Conservation (phyloP, 805 yeast species). For the Zygosaccharomyces kombuchaensis region DNA sequence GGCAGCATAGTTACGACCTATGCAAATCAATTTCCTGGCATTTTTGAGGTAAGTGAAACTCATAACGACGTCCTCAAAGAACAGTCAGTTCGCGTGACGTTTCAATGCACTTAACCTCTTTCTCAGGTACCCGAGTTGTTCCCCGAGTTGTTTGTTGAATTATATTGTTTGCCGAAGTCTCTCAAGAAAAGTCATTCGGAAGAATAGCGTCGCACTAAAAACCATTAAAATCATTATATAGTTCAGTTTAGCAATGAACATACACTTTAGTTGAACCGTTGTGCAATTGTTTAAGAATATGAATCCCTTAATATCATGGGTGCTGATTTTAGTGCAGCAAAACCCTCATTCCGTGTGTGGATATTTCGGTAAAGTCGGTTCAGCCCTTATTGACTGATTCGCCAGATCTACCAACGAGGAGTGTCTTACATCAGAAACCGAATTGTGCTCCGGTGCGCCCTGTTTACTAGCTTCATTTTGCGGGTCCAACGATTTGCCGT, state of each 20-base stretch:
- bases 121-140: background rate
- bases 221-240: background rate
- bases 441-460: slow-evolving; percentile 2
- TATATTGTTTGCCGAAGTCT: background rate
- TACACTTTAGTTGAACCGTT: background rate
- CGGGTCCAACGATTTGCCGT: slow-evolving; percentile 14
- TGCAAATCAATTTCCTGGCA: slow-evolving; percentile 82
- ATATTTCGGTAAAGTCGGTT: slow-evolving; percentile 8
- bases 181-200: background rate
- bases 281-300: background rate
- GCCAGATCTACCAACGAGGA: slow-evolving; percentile 13
- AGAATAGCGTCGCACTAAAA: background rate
- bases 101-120: background rate
- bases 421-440: slow-evolving; percentile 10
- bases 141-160: background rate
- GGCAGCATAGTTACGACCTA: slow-evolving; percentile 96
- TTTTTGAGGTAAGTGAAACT: slow-evolving; percentile 50
- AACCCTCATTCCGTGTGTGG: slow-evolving; percentile 10
- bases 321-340: background rate
- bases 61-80: slow-evolving; percentile 30
- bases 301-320: background rate
- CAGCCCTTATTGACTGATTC: slow-evolving; percentile 4
- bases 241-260: background rate
- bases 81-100: background rate
- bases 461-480: slow-evolving; percentile 5